A percentile compares a stretch with the other conserved stretches of the same genome.
These are phyloP conservation scores for Coix lacrymajobi DNA, from an alignment of 176 grass and related monocot genomes.

Conservation along the genomic window DNA sequence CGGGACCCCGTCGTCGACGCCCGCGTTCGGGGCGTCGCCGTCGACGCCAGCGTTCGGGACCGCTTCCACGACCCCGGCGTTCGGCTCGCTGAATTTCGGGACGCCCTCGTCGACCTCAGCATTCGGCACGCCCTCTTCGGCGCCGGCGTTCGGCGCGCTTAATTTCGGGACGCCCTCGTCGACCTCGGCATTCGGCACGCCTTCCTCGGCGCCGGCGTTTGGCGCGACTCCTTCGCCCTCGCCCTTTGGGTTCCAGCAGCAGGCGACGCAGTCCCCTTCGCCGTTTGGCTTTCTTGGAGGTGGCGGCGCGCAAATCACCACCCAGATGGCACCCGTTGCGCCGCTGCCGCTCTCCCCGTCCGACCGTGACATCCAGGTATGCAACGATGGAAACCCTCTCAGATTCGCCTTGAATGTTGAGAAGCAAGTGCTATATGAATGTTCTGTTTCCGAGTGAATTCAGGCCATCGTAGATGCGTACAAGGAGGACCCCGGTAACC, in stretches of 20 bases:
- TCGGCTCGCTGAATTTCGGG: slow-evolving; percentile 34
- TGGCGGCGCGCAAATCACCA: slow-evolving; percentile 65
- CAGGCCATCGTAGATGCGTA: slow-evolving; percentile 83
- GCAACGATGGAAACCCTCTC: neutral
- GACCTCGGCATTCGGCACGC: slow-evolving; percentile 26
- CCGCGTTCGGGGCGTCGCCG: slow-evolving; percentile 3
- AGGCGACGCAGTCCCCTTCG: slow-evolving; percentile 41
- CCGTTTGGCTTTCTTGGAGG: slow-evolving; percentile 38
- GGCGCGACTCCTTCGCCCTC: slow-evolving; percentile 24
- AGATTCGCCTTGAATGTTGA: neutral
- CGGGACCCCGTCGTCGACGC: neutral
- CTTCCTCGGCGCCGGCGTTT: slow-evolving; percentile 37
- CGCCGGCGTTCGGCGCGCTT: slow-evolving; percentile 28
- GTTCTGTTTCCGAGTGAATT: slow-evolving; percentile 22
- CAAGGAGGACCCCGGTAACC: slow-evolving; percentile 80
- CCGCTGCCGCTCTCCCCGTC: slow-evolving; percentile 61
- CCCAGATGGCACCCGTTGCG: slow-evolving; percentile 93
- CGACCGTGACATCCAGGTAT: slow-evolving; percentile 94
- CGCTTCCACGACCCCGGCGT: neutral
- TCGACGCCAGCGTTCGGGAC: slow-evolving; percentile 25
- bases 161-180: slow-evolving; percentile 34
- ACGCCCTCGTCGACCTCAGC: slow-evolving; percentile 10
- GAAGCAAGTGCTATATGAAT: neutral
- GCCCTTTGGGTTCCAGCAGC: slow-evolving; percentile 52
- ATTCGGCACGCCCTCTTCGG: slow-evolving; percentile 40